phyloP scores from a whole-genome alignment of 2,329 filamentous ascomycete species.

The Cladosporium sp. region DNA sequence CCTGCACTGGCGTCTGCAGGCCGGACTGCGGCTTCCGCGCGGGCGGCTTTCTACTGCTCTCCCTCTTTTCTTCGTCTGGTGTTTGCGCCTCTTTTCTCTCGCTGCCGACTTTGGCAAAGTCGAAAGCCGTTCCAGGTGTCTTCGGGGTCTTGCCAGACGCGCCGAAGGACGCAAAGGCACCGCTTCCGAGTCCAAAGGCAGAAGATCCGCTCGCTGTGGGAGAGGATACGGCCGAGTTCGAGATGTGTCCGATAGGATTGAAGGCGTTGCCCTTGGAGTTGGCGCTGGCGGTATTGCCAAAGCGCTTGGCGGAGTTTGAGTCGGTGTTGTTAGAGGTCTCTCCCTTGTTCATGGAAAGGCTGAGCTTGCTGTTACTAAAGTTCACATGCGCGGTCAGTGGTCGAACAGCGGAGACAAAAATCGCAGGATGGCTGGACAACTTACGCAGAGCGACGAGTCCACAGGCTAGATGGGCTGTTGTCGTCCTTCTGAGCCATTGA shows the following conservation, averaged over 20 bases:
- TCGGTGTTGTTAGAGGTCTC: conserved; percentile 46
- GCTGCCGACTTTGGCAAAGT: conserved; percentile 58
- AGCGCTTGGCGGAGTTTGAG: conserved; percentile 65
- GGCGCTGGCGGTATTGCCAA: conserved; percentile 61
- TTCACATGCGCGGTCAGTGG: conserved; percentile 26
- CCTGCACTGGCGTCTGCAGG: conserved; percentile 15
- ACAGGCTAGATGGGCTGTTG: conserved; percentile 46
- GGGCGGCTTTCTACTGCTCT: conserved; percentile 20
- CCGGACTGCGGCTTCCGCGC: conserved; percentile 25
- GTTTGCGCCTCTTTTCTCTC: conserved; percentile 56
- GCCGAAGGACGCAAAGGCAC: conserved; percentile 95
- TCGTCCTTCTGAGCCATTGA: conserved; percentile 32
- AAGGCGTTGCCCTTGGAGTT: conserved; percentile 74
- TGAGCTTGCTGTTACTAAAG: conserved; percentile 79
- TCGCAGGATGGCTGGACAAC: conserved; percentile 26
- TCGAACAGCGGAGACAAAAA: not conserved
- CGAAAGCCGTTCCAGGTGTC: conserved; percentile 67
- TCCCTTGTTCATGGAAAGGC: conserved; percentile 69
- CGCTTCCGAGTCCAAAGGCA: conserved; percentile 89
- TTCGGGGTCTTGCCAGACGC: conserved; percentile 76
- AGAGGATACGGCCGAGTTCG: conserved; percentile 62
- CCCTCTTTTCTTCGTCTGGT: conserved; percentile 40
- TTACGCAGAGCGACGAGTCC: conserved; percentile 82
- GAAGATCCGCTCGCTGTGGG: conserved; percentile 75
- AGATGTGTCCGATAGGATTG: conserved; percentile 67